phyloP scores from a whole-genome alignment of 768 basidiomycete species.

The Pluteus cervinus region DNA sequence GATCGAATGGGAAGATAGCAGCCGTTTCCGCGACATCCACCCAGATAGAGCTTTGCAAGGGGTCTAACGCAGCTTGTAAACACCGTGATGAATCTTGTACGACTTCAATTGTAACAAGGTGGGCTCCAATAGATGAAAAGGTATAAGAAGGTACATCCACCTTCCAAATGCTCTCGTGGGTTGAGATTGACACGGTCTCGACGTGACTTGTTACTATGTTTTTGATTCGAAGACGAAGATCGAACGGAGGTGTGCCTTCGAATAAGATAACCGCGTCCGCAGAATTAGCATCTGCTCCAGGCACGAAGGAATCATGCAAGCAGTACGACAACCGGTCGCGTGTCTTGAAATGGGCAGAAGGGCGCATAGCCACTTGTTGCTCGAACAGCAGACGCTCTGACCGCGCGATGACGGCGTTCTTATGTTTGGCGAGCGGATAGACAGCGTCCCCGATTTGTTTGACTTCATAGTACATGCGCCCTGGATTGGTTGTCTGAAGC shows the following conservation, averaged over 20 bases:
- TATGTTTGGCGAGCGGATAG: slow-evolving; percentile 72
- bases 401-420: slow-evolving; percentile 56
- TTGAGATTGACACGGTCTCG: slow-evolving; percentile 45
- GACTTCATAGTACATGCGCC: slow-evolving; percentile 85
- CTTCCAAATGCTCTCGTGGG: slow-evolving; percentile 65
- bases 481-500: slow-evolving; percentile 69
- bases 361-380: slow-evolving; percentile 78
- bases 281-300: slow-evolving; percentile 44
- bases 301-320: slow-evolving; percentile 58
- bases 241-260: slow-evolving; percentile 85
- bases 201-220: slow-evolving; percentile 69
- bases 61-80: slow-evolving; percentile 64
- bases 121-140: slow-evolving; percentile 76
- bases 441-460: slow-evolving; percentile 82
- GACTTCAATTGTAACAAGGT: slow-evolving; percentile 72
- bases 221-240: slow-evolving; percentile 65
- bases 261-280: slow-evolving; percentile 62
- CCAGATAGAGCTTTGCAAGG: slow-evolving; percentile 58
- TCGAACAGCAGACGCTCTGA: slow-evolving; percentile 71
- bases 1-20: slow-evolving; percentile 79
- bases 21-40: slow-evolving; percentile 97
- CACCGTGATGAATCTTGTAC: slow-evolving; percentile 81
- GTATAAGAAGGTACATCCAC: slow-evolving; percentile 61
- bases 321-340: slow-evolving; percentile 67
- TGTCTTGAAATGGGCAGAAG: slow-evolving; percentile 74